A percentile compares a stretch with the other conserved stretches of the same genome.
These are phyloP conservation scores for Polyplosphaeria fusca DNA, from an alignment of 495 filamentous ascomycete species.

Conservation along the genomic window DNA sequence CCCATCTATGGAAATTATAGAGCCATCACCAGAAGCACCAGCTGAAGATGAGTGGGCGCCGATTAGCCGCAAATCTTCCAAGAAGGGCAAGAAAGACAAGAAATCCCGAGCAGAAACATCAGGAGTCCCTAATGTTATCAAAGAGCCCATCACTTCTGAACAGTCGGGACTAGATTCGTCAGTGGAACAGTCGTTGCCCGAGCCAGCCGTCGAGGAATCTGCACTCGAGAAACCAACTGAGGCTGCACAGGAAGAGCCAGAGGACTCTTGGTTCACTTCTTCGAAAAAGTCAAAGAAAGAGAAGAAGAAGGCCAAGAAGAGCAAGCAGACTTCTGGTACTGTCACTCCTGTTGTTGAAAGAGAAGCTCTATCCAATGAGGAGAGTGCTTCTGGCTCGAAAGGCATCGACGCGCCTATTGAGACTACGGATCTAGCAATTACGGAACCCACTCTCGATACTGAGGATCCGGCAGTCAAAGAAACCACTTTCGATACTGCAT, in stretches of 20 bases:
- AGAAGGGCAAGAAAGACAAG: conserved; percentile 34
- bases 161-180: too few relatives aligned
- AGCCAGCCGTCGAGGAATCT: too few relatives aligned
- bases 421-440: neutral
- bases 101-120: conserved; percentile 16
- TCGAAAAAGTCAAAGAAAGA: conserved; percentile 31
- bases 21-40: neutral
- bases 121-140: neutral
- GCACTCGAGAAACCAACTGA: too few relatives aligned
- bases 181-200: too few relatives aligned
- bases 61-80: conserved; percentile 18
- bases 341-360: conserved; percentile 53
- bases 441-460: too few relatives aligned
- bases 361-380: neutral
- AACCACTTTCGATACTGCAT: too few relatives aligned
- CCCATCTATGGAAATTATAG: too few relatives aligned
- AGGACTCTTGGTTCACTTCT: conserved; percentile 9
- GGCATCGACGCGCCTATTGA: neutral
- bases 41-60: conserved; percentile 2
- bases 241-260: neutral
- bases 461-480: too few relatives aligned
- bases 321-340: conserved; percentile 11
- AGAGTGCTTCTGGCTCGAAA: neutral
- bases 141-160: conserved; percentile 1
- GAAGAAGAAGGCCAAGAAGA: conserved; percentile 34